These are phyloP conservation scores for Pythium chondricola DNA, from an alignment of 352 stramenopile species.

Conservation along the genomic window DNA sequence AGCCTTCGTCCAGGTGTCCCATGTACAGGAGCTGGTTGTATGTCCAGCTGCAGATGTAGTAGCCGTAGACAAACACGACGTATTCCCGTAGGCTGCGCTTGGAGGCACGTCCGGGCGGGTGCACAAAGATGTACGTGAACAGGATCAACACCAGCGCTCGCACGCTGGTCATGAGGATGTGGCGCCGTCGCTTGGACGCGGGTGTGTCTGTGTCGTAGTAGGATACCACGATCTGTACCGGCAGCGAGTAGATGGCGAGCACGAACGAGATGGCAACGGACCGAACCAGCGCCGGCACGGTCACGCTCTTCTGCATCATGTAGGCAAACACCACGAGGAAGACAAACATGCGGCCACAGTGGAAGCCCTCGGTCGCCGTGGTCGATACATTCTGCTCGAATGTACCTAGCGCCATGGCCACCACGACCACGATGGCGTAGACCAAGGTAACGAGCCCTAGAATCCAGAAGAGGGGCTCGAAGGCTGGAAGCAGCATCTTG, in stretches of 20 bases:
- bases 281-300: conserved; percentile 32
- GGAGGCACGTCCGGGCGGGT: conserved; percentile 9
- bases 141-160: conserved; percentile 6
- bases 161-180: conserved; percentile 3
- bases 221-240: conserved; percentile 15
- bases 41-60: conserved; percentile 10
- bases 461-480: conserved; percentile 62
- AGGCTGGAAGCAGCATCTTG: conserved; percentile 58
- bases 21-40: conserved; percentile 13
- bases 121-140: conserved; percentile 16
- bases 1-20: not conserved
- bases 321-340: conserved; percentile 44
- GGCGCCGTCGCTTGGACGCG: not conserved
- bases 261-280: conserved; percentile 33
- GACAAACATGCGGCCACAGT: conserved; percentile 44
- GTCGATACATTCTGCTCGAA: conserved; percentile 6
- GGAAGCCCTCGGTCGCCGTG: conserved; percentile 32
- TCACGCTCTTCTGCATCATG: conserved; percentile 53
- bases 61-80: conserved; percentile 18
- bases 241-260: conserved; percentile 28
- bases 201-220: conserved; percentile 9
- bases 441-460: conserved; percentile 25
- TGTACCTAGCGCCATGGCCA: conserved; percentile 22
- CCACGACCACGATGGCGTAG: conserved; percentile 27
- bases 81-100: conserved; percentile 10